Evolutionary conservation across 129 eudicot species (phyloP).

Genomic region (Smallanthus sonchifolius): DNA sequence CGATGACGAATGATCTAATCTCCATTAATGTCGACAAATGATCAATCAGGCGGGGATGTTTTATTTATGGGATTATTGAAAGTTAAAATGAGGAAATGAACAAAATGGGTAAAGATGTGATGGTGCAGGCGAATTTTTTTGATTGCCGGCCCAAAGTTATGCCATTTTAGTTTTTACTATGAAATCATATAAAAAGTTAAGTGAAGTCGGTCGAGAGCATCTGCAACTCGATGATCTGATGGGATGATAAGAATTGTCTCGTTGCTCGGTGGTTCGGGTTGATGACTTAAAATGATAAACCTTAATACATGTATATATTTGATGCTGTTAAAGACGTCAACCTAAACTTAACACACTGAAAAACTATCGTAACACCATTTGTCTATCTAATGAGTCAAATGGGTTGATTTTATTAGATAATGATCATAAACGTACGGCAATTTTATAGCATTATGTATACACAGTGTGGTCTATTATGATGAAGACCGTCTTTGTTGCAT

Average conservation of each 20-base stretch:
- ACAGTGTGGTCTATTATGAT: too few species aligned
- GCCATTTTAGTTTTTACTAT: neutral
- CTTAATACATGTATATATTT: too few species aligned
- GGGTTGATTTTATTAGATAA: too few species aligned
- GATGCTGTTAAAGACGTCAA: neutral
- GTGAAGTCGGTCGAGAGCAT: neutral
- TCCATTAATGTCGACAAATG: slow-evolving; percentile 4
- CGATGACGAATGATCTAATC: neutral
- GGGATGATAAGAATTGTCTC: neutral
- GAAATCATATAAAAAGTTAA: neutral
- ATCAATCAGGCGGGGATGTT: neutral
- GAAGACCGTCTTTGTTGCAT: too few species aligned
- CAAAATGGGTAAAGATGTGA: neutral
- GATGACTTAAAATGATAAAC: neutral
- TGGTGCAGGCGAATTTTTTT: neutral
- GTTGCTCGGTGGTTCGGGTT: neutral
- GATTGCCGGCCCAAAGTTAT: neutral
- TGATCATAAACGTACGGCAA: too few species aligned
- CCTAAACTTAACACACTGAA: too few species aligned
- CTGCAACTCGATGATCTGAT: neutral
- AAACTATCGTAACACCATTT: neutral
- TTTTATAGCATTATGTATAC: too few species aligned
- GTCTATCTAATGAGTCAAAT: neutral
- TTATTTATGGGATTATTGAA: neutral
- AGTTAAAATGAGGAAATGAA: neutral